These are phyloP conservation scores for Monosporozyma solicola DNA, from an alignment of 805 yeast genomes.

Conservation along the genomic window DNA sequence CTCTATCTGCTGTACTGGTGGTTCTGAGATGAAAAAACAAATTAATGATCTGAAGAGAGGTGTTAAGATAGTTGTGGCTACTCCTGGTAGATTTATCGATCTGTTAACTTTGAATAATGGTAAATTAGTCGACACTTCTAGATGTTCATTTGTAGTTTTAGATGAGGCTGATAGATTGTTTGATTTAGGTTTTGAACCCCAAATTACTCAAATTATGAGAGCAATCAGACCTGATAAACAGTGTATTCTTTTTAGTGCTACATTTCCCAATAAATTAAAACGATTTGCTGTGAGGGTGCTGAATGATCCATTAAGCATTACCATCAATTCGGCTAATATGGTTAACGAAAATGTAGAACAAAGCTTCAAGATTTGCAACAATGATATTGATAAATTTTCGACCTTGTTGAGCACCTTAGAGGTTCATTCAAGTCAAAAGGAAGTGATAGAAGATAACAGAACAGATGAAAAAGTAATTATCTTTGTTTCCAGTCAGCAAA, in stretches of 20 bases:
- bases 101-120: conserved; percentile 77
- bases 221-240: conserved; percentile 81
- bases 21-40: conserved; percentile 72
- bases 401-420: conserved; percentile 50
- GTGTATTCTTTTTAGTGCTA: conserved; percentile 87
- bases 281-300: conserved; percentile 59
- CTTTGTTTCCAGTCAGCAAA: conserved; percentile 82
- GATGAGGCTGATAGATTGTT: conserved; percentile 97
- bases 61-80: conserved; percentile 75
- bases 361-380: conserved; percentile 48
- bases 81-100: conserved; percentile 93
- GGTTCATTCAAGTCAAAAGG: conserved; percentile 15
- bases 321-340: conserved; percentile 69
- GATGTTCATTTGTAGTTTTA: conserved; percentile 74
- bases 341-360: conserved; percentile 80
- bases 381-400: conserved; percentile 47
- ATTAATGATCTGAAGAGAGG: conserved; percentile 73
- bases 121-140: conserved; percentile 48
- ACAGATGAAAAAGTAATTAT: conserved; percentile 50
- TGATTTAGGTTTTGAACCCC: conserved; percentile 97
- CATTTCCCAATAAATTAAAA: conserved; percentile 79
- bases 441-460: conserved; percentile 2
- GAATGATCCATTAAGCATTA: conserved; percentile 58
- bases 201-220: conserved; percentile 68
- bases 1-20: conserved; percentile 84